Evolutionary conservation across 75 land plant species (phyloP).

Genomic region (Selaginella tamariscina): DNA sequence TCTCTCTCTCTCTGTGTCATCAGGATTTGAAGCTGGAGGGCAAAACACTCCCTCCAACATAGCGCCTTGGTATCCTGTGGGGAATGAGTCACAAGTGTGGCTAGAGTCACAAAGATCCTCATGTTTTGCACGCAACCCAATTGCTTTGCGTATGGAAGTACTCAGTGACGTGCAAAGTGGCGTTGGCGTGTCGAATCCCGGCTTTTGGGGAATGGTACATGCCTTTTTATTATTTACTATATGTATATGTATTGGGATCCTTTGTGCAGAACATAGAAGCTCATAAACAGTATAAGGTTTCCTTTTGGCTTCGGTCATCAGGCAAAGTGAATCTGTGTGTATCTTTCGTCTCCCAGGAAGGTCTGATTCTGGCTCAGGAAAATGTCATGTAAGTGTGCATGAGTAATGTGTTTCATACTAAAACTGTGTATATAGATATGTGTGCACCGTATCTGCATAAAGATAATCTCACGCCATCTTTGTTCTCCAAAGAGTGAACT

Average conservation of each 20-base stretch:
- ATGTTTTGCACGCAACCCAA: constrained; percentile 53
- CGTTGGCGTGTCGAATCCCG: constrained; percentile 80
- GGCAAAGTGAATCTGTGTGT: not conserved
- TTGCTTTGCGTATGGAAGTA: constrained; percentile 71
- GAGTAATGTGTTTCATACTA: not conserved
- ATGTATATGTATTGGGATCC: not conserved
- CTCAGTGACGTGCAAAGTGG: constrained; percentile 45
- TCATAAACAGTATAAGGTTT: not conserved
- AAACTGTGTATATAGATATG: not conserved
- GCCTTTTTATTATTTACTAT: not conserved
- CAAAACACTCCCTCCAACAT: constrained; percentile 72
- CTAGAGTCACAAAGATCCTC: constrained; percentile 62
- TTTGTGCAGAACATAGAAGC: not conserved
- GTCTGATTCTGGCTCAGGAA: not conserved
- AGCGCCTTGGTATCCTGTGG: constrained; percentile 71
- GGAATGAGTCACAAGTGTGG: constrained; percentile 37
- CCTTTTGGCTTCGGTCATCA: not conserved
- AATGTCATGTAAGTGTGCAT: not conserved
- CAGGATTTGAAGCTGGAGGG: constrained; percentile 99
- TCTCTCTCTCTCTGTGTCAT: not conserved
- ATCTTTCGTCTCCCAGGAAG: not conserved
- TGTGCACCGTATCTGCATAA: not conserved
- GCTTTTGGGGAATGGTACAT: constrained; percentile 94
- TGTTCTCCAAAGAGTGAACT: constrained; percentile 20
- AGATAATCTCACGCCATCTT: not conserved